These are phyloP conservation scores for Trichocladium uniseriatum DNA, from an alignment of 495 filamentous ascomycete genomes.

Conservation along the genomic window DNA sequence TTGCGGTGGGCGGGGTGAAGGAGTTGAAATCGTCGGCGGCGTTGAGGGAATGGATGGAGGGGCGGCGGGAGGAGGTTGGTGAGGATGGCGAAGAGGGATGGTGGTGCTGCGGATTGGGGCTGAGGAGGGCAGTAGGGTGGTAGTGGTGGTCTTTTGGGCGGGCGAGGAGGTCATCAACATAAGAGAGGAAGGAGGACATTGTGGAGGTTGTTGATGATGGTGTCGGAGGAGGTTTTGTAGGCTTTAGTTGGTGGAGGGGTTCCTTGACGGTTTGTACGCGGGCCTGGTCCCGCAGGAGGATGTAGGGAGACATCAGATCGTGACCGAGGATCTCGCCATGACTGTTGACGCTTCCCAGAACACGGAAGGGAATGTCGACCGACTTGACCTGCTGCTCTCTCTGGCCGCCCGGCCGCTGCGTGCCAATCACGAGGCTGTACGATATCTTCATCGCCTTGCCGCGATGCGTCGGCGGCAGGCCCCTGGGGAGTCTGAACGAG, in stretches of 20 bases:
- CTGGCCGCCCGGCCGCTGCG: constrained; percentile 68
- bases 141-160: constrained; percentile 37
- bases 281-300: constrained; percentile 80
- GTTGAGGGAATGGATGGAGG: constrained; percentile 34
- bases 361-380: constrained; percentile 91
- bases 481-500: constrained; percentile 72
- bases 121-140: constrained; percentile 48
- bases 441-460: constrained; percentile 90
- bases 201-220: constrained; percentile 23
- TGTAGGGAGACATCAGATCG: constrained; percentile 88
- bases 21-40: constrained; percentile 11
- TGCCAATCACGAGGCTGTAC: constrained; percentile 87
- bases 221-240: constrained; percentile 20
- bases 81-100: constrained; percentile 44
- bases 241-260: constrained; percentile 9
- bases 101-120: constrained; percentile 49
- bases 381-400: constrained; percentile 77
- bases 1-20: constrained; percentile 44
- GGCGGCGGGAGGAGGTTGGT: constrained; percentile 46
- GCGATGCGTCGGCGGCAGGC: constrained; percentile 80
- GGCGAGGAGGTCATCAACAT: constrained; percentile 72
- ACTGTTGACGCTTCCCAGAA: constrained; percentile 78
- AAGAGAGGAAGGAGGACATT: constrained; percentile 59
- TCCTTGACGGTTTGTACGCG: constrained; percentile 44
- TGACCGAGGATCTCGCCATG: constrained; percentile 57